phyloP scores from a whole-genome alignment of 495 filamentous ascomycete species.

The Aspergillus haitiensis region DNA sequence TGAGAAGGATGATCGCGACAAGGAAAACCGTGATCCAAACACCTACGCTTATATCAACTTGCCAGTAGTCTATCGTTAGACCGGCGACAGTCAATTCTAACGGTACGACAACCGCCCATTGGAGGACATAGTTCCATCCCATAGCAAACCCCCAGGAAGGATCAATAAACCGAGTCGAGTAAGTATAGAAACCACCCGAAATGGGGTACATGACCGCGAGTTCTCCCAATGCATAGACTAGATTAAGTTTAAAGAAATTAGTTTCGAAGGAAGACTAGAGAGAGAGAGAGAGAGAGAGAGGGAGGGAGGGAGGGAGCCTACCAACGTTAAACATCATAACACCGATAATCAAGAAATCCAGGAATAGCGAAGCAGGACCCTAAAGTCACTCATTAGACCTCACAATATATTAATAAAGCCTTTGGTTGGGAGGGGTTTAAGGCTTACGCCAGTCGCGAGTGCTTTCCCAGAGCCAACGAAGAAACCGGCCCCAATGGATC shows the following conservation, averaged over 20 bases:
- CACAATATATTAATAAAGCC: background rate
- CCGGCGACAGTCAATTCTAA: constrained; percentile 75
- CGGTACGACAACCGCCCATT: constrained; percentile 62
- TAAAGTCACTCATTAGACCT: background rate
- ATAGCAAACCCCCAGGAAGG: constrained; percentile 57
- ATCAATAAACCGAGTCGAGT: constrained; percentile 56
- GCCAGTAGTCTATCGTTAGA: constrained; percentile 77
- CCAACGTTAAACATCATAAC: constrained; percentile 44
- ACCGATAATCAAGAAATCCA: constrained; percentile 47
- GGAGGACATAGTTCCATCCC: constrained; percentile 69
- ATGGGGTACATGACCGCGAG: constrained; percentile 69
- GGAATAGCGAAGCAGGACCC: constrained; percentile 45
- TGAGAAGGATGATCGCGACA: constrained; percentile 37
- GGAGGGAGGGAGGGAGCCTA: constrained; percentile 3
- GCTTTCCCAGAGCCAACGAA: constrained; percentile 53
- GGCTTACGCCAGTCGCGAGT: constrained; percentile 26
- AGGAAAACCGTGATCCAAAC: constrained; percentile 70
- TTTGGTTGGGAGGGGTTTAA: no score
- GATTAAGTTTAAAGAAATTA: background rate
- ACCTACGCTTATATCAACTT: constrained; percentile 50
- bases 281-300: background rate
- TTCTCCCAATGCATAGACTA: constrained; percentile 67
- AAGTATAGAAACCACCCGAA: constrained; percentile 62
- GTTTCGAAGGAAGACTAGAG: background rate
- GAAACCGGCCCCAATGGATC: constrained; percentile 55